Percentiles rank a stretch among this genome's conserved stretches.
Conservation (phyloP, 441 rosid species). For the Omphalea diandra region DNA sequence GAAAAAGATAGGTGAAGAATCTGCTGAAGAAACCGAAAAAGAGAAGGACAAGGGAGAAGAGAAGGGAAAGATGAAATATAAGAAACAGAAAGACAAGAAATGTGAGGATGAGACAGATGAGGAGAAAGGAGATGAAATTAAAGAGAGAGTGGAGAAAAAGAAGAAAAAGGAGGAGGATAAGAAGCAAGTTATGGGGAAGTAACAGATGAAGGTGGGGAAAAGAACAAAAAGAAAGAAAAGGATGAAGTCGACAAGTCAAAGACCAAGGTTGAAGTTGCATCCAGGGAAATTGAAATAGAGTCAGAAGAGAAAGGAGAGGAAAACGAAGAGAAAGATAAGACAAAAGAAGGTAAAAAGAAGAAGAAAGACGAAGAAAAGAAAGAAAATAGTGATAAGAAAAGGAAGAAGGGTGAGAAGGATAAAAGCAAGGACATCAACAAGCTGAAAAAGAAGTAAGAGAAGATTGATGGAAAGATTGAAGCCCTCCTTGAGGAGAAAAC, state of each 20-base stretch:
- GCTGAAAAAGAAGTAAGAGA: constrained; percentile 56
- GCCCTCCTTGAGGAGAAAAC: constrained; percentile 47
- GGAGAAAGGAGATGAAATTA: constrained; percentile 18
- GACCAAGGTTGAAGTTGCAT: constrained; percentile 23
- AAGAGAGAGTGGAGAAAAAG: constrained; percentile 22
- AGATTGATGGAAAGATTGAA: constrained; percentile 54
- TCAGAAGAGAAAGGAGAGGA: constrained; percentile 19
- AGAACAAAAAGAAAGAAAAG: constrained; percentile 8
- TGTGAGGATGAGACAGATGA: constrained; percentile 14
- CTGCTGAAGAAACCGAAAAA: constrained; percentile 10
- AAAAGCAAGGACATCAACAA: constrained; percentile 43
- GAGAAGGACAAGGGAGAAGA: constrained; percentile 7
- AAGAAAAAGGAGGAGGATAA: constrained; percentile 21
- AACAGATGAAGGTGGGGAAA: not conserved
- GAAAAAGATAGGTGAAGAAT: constrained; percentile 19
- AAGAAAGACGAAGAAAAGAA: constrained; percentile 10
- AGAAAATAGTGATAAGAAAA: constrained; percentile 31
- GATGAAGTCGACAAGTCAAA: constrained; percentile 29
- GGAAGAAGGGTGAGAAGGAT: constrained; percentile 30
- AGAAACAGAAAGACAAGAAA: constrained; percentile 6
- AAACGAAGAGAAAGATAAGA: constrained; percentile 16
- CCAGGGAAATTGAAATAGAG: constrained; percentile 32
- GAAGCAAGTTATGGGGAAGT: constrained; percentile 3
- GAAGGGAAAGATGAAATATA: constrained; percentile 6
- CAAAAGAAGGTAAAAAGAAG: constrained; percentile 11